Conservation (phyloP, 495 filamentous ascomycete species). For the Lepraria neglecta region DNA sequence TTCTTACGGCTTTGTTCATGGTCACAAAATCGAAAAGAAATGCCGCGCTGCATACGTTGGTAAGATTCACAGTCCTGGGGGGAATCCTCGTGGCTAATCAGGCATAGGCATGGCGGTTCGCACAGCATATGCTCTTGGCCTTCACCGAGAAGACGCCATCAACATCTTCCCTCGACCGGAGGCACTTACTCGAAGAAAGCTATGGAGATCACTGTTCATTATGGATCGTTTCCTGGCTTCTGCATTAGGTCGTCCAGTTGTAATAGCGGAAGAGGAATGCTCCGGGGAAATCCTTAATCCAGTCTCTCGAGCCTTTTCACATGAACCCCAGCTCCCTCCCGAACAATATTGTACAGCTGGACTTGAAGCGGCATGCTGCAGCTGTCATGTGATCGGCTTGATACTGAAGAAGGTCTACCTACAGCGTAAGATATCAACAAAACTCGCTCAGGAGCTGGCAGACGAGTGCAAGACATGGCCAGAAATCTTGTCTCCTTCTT, state of each 20-base stretch:
- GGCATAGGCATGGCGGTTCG: conserved; percentile 55
- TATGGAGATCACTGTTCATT: conserved; percentile 57
- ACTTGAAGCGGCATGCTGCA: conserved; percentile 50
- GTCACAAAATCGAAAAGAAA: conserved; percentile 52
- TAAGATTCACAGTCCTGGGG: conserved; percentile 28
- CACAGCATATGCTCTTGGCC: conserved; percentile 52
- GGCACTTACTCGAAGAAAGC: conserved; percentile 43
- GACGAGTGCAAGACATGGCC: conserved; percentile 50
- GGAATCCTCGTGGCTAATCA: conserved; percentile 19
- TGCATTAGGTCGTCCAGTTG: conserved; percentile 52
- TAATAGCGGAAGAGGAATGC: conserved; percentile 58
- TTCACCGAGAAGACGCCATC: conserved; percentile 58
- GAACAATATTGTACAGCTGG: conserved; percentile 27
- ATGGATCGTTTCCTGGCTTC: conserved; percentile 56
- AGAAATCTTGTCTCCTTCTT: conserved; percentile 37
- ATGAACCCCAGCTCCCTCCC: background rate
- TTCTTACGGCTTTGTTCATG: conserved; percentile 57
- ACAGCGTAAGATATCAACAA: conserved; percentile 60
- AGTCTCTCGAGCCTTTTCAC: conserved; percentile 31
- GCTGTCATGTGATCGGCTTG: conserved; percentile 57
- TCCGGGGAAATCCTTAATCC: conserved; percentile 44
- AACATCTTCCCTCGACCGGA: conserved; percentile 42
- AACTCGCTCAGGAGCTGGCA: conserved; percentile 59
- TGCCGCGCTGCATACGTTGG: conserved; percentile 52
- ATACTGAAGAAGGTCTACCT: conserved; percentile 65